Base-by-base conservation (phyloP, 2,329 filamentous ascomycete species). In the Diplodia seriata region DNA sequence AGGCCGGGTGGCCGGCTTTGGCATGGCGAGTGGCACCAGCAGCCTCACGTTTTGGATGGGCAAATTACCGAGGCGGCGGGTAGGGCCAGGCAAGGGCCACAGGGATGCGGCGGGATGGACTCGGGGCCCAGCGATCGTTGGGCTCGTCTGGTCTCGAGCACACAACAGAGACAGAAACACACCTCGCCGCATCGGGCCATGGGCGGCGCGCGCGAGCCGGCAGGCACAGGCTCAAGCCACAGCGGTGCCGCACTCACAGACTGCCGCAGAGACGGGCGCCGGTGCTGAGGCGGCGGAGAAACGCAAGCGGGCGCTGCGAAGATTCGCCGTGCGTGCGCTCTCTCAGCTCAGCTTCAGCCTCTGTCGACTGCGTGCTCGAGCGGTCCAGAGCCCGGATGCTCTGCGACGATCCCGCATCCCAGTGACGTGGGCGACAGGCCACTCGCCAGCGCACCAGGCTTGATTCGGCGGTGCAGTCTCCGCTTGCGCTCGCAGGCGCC, bases 21-120 rank as follows among this genome's bases (percentile, higher is more conserved):
- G 38, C 38, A 43, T 43, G 57, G 57, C 26, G 14, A 33, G 20
- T 59, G 36, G 20, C 55, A 11, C 9, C 40, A 33, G 31, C 59
- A 51, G 59, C 59, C 59, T 63, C 59, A 26, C 59, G 12, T 12
- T n/a, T 14, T 36, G 18, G 59, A 51, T 15, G 40, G 56, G 12
- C 59, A 63, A 62, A 63, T 63, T 63, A 63, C 59, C 59, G 59
- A 63, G 29, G 59, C 26, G 26, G 59, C 47, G 59, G 59, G 23
- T 51, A 38, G 59, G 59, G 59, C 56, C 38, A 38, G 59, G 47
- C 59, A 50, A 63, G 59, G 59, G 59, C 59, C 29, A 20, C 57
- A 63, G 59, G 59, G 59, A 63, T 63, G 57, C 40, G 26, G 40
- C 57, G 56, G 31, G 57, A 49, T 50, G 18, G 53, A 56, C 53